Conservation (phyloP, 306 rosid genomes). For the Carpinus fangiana region DNA sequence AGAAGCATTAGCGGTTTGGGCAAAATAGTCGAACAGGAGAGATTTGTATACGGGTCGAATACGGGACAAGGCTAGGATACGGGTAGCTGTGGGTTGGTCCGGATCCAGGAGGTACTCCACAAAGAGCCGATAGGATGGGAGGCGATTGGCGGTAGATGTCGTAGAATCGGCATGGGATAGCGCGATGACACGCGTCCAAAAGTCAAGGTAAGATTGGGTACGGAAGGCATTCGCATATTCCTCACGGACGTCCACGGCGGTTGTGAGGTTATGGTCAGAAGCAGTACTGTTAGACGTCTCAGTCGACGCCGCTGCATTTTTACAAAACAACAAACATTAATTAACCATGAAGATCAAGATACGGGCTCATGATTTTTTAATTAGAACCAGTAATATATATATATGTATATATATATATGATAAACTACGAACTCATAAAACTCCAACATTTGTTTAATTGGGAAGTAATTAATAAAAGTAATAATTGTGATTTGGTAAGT, state of each 20-base stretch:
- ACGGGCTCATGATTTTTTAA: no score
- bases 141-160: slow-evolving; percentile 49
- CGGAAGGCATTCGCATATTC: slow-evolving; percentile 84
- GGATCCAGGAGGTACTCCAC: slow-evolving; percentile 74
- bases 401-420: no score
- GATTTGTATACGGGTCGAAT: slow-evolving; percentile 24
- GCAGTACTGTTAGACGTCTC: neutral
- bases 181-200: slow-evolving; percentile 70
- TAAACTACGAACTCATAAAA: no score
- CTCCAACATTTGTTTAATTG: no score
- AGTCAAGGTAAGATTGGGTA: slow-evolving; percentile 72
- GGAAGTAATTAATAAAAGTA: no score
- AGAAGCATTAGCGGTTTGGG: slow-evolving; percentile 65
- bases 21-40: slow-evolving; percentile 55
- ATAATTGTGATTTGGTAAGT: no score
- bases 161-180: slow-evolving; percentile 27
- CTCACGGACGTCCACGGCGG: slow-evolving; percentile 51
- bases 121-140: slow-evolving; percentile 76
- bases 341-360: neutral
- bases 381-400: no score
- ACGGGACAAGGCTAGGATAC: slow-evolving; percentile 36
- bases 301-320: slow-evolving; percentile 21
- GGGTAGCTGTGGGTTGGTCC: slow-evolving; percentile 42
- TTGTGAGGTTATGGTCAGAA: slow-evolving; percentile 2
- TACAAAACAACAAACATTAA: neutral